Percentiles rank a stretch among this genome's conserved stretches.
Conservation (phyloP, 164 flowering plant genomes). For the Macadamia integrifolia region DNA sequence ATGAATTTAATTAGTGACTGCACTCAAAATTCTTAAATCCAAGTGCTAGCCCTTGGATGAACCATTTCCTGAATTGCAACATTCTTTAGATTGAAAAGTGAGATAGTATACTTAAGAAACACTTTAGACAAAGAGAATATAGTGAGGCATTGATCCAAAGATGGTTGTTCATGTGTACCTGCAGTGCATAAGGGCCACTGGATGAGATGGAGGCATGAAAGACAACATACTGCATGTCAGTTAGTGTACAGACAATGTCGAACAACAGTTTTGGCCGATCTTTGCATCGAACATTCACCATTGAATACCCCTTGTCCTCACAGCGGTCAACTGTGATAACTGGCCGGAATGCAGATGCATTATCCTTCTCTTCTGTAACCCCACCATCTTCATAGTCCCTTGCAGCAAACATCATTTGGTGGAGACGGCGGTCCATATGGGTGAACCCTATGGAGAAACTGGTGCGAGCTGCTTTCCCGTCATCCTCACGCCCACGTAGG, state of each 20-base stretch:
- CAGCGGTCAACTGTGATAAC: slow-evolving; percentile 54
- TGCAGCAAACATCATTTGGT: slow-evolving; percentile 80
- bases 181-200: slow-evolving; percentile 63
- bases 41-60: too few species aligned
- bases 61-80: too few species aligned
- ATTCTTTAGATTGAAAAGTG: too few species aligned
- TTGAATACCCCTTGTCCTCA: slow-evolving; percentile 72
- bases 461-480: slow-evolving; percentile 43
- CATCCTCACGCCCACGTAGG: slow-evolving; percentile 50
- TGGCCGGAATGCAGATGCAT: slow-evolving; percentile 33
- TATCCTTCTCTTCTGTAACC: slow-evolving; percentile 23
- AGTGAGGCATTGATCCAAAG: too few species aligned
- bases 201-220: slow-evolving; percentile 80
- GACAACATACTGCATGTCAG: slow-evolving; percentile 90
- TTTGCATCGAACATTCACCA: slow-evolving; percentile 63
- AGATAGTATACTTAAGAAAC: not conserved
- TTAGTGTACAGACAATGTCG: slow-evolving; percentile 85
- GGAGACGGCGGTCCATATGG: slow-evolving; percentile 73
- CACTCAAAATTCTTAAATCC: not conserved
- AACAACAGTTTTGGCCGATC: slow-evolving; percentile 79
- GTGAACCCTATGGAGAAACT: slow-evolving; percentile 64
- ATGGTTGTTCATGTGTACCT: slow-evolving; percentile 36
- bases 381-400: slow-evolving; percentile 58
- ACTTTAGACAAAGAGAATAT: not conserved
- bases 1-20: not conserved